Evolutionary conservation across 2,329 filamentous ascomycete genomes (phyloP).

Genomic region (Helminthosporium solani): DNA sequence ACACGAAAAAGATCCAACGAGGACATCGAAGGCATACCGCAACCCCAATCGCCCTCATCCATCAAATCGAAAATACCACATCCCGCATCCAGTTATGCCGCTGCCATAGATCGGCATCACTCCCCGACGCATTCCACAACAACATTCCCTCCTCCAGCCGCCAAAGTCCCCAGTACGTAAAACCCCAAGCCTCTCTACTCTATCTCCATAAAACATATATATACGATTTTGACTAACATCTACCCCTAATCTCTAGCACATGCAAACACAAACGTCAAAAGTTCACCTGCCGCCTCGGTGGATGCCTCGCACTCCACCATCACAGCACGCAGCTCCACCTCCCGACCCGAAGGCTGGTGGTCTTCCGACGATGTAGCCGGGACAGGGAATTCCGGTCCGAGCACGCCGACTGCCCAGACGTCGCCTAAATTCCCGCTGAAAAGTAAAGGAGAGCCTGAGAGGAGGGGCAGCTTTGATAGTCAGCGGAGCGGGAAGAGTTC

Average conservation of each 20-base stretch:
- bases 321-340: slow-evolving; percentile 32
- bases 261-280: slow-evolving; percentile 9
- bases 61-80: slow-evolving; percentile 22
- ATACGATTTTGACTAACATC: too few species aligned
- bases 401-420: slow-evolving; percentile 10
- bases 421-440: not conserved
- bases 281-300: slow-evolving; percentile 24
- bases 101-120: slow-evolving; percentile 17
- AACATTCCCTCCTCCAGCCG: slow-evolving; percentile 24
- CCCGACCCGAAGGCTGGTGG: slow-evolving; percentile 44
- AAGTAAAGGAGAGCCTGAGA: not conserved
- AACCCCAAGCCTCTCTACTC: too few species aligned
- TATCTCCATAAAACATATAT: too few species aligned
- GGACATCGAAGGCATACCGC: slow-evolving; percentile 6
- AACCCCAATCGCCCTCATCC: slow-evolving; percentile 17
- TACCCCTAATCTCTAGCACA: slow-evolving; percentile 11
- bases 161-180: slow-evolving; percentile 14
- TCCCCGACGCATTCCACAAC: slow-evolving; percentile 20
- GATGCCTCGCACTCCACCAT: slow-evolving; percentile 33
- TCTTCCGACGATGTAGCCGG: slow-evolving; percentile 40
- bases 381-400: slow-evolving; percentile 25
- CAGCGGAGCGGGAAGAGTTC: slow-evolving; percentile 25
- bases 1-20: slow-evolving; percentile 12
- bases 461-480: slow-evolving; percentile 24
- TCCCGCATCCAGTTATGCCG: slow-evolving; percentile 14